Evolutionary conservation across 768 basidiomycete genomes (phyloP).

Genomic region (Auricularia cornea): DNA sequence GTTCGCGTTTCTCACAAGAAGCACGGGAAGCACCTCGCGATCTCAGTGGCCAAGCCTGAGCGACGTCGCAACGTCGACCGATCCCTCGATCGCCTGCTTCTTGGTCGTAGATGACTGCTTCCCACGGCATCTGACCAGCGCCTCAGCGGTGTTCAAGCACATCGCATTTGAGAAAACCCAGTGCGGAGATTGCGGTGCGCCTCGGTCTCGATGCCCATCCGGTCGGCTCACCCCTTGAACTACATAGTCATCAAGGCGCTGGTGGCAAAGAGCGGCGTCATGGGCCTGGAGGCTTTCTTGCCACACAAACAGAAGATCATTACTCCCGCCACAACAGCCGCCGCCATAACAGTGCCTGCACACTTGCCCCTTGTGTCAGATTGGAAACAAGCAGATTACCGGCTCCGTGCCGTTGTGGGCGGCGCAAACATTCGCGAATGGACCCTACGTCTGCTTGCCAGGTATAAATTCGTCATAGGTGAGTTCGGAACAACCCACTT

Average conservation of each 20-base stretch:
- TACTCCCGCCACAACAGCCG: too few relatives aligned
- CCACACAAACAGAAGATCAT: constrained; percentile 10
- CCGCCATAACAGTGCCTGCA: too few relatives aligned
- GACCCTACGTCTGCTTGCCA: too few relatives aligned
- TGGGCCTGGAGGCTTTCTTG: constrained; percentile 29
- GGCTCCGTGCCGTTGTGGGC: too few relatives aligned
- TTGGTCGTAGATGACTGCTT: constrained; percentile 16
- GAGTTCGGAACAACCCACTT: too few relatives aligned
- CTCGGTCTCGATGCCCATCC: too few relatives aligned
- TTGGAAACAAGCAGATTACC: too few relatives aligned
- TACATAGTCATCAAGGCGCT: constrained; percentile 22
- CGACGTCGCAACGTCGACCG: not conserved
- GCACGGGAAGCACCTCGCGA: too few relatives aligned
- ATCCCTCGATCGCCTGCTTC: constrained; percentile 4
- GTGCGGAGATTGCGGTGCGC: constrained; percentile 28
- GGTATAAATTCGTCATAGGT: too few relatives aligned
- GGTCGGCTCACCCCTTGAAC: not conserved
- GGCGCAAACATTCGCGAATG: too few relatives aligned
- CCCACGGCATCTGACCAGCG: constrained; percentile 9
- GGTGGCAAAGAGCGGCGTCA: constrained; percentile 20
- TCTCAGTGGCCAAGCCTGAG: not conserved
- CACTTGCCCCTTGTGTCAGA: too few relatives aligned
- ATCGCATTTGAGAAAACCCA: constrained; percentile 22
- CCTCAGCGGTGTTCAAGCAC: constrained; percentile 24
- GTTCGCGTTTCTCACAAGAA: too few relatives aligned